Percentiles rank a stretch among this genome's conserved stretches.
Evolutionary conservation across 805 yeast species (phyloP).

Genomic region (Lipomyces orientalis): DNA sequence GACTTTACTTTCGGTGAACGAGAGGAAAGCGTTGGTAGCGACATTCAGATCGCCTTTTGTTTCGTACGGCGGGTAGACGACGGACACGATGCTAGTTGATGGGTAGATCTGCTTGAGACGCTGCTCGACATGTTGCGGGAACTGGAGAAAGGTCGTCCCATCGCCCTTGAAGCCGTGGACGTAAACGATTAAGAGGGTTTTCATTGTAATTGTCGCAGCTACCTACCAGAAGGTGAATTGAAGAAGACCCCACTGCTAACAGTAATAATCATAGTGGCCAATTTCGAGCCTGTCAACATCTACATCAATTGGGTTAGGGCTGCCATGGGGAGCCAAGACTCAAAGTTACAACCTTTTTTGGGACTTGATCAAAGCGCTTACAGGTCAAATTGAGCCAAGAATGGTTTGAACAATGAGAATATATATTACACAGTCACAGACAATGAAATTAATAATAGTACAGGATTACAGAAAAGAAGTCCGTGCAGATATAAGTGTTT

Average conservation of each 20-base stretch:
- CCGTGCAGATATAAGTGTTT: not conserved
- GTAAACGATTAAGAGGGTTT: constrained; percentile 27
- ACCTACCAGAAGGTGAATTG: not conserved
- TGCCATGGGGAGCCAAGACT: not conserved
- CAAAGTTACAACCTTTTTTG: no score
- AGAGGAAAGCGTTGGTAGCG: constrained; percentile 21
- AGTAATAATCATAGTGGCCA: no score
- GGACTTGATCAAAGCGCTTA: no score
- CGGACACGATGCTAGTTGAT: constrained; percentile 3
- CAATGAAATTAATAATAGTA: not conserved
- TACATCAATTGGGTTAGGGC: not conserved
- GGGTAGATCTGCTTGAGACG: constrained; percentile 10
- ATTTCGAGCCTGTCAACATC: not conserved
- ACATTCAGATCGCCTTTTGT: constrained; percentile 28
- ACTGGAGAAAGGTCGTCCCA: constrained; percentile 29
- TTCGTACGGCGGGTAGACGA: constrained; percentile 33
- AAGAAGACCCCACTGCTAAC: not conserved
- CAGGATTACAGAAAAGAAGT: not conserved
- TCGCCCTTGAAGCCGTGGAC: constrained; percentile 37
- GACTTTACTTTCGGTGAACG: constrained; percentile 23
- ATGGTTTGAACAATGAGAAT: not conserved
- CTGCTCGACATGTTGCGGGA: constrained; percentile 26
- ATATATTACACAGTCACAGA: not conserved
- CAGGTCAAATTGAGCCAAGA: not conserved
- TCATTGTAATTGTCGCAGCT: constrained; percentile 13